Evolutionary conservation across 257 asterid genomes (phyloP).

Genomic region (Solanum sparsipilum): DNA sequence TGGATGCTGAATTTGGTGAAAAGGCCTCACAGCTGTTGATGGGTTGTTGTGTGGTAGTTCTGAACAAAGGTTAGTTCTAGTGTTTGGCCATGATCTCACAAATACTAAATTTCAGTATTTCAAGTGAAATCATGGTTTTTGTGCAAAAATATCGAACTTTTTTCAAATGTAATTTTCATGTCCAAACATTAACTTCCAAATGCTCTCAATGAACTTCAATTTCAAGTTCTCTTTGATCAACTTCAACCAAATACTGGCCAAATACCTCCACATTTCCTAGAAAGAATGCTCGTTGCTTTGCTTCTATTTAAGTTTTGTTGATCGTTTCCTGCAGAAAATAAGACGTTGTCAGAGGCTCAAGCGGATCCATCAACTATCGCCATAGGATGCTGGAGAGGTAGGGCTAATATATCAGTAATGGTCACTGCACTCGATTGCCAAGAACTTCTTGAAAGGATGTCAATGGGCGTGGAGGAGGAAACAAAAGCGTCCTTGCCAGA

Average conservation of each 20-base stretch:
- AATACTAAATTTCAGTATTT: background rate
- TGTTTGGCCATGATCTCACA: background rate
- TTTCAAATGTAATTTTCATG: background rate
- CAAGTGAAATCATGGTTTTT: background rate
- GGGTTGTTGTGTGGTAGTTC: conserved; percentile 80
- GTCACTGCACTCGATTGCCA: conserved; percentile 74
- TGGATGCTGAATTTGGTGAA: conserved; percentile 48
- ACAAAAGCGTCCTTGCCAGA: background rate
- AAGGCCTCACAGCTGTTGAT: conserved; percentile 54
- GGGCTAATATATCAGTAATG: conserved; percentile 64
- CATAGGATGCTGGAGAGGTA: conserved; percentile 93
- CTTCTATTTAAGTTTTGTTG: background rate
- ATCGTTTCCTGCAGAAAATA: conserved; percentile 32
- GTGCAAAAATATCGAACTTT: background rate
- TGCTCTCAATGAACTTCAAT: background rate
- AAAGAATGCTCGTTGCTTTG: background rate
- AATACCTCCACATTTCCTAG: background rate
- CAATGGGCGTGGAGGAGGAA: conserved; percentile 20
- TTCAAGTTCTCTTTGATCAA: background rate
- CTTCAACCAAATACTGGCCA: background rate
- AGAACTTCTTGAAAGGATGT: conserved; percentile 67
- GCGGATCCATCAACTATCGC: conserved; percentile 48
- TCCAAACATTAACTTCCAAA: background rate
- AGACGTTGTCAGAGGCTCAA: conserved; percentile 23
- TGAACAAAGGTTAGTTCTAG: conserved; percentile 40